phyloP scores from a whole-genome alignment of 2,329 filamentous ascomycete genomes.

The Talaromyces sp. region DNA sequence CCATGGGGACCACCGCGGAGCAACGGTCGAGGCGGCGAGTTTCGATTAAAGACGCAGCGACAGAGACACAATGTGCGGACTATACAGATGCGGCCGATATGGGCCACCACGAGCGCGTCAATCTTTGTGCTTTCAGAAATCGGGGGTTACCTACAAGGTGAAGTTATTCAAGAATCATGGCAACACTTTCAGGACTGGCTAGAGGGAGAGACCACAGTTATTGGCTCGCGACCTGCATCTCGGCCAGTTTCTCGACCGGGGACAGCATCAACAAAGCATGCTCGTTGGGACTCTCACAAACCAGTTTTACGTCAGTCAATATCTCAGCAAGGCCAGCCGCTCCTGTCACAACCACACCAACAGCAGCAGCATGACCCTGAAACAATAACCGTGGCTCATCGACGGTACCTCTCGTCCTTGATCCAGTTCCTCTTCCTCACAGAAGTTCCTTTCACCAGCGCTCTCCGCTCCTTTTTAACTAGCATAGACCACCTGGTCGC shows the following conservation, averaged over 20 bases:
- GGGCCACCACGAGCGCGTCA: constrained; percentile 83
- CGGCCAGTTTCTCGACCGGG: constrained; percentile 30
- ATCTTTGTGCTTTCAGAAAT: constrained; percentile 87
- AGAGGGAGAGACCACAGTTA: constrained; percentile 35
- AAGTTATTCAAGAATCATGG: constrained; percentile 78
- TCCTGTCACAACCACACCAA: constrained; percentile 9
- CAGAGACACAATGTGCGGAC: constrained; percentile 59
- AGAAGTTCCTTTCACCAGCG: constrained; percentile 33
- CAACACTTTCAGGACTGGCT: constrained; percentile 75
- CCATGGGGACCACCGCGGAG: constrained; percentile 62
- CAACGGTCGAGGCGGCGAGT: constrained; percentile 55
- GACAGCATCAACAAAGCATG: constrained; percentile 13
- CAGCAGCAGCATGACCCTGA: constrained; percentile 68
- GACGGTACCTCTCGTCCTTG: constrained; percentile 66
- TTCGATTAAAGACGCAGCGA: constrained; percentile 57
- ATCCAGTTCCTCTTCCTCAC: constrained; percentile 40
- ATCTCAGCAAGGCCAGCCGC: not conserved
- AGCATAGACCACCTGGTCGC: constrained; percentile 77
- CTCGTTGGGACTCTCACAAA: not conserved
- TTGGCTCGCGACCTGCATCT: constrained; percentile 23
- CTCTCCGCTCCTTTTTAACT: constrained; percentile 32
- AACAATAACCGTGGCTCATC: constrained; percentile 73
- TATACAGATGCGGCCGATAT: constrained; percentile 69
- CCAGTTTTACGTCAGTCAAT: not conserved
- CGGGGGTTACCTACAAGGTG: constrained; percentile 81